A percentile compares a stretch with the other conserved stretches of the same genome.
These are phyloP conservation scores for Acer campestre DNA, from an alignment of 345 rosid genomes.

Conservation along the genomic window DNA sequence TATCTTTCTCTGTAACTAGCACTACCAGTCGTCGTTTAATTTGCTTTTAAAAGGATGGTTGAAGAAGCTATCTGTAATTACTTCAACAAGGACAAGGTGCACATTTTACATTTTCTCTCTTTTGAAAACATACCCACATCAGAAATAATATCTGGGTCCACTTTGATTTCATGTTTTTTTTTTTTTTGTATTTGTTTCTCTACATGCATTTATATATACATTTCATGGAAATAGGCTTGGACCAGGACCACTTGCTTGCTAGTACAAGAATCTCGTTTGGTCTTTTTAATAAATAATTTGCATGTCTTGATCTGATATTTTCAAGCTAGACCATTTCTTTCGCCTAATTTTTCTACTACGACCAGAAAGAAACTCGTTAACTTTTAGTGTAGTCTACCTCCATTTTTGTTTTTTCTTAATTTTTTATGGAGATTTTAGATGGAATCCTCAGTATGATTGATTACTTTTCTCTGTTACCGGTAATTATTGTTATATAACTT, in stretches of 20 bases:
- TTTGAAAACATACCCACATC: too few relatives aligned
- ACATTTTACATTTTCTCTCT: background rate
- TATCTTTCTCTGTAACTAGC: background rate
- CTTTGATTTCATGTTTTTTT: background rate
- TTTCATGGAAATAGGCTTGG: conserved; percentile 4
- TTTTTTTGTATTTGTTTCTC: background rate
- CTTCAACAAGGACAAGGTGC: conserved; percentile 20
- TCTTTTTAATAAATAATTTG: background rate
- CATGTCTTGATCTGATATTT: conserved; percentile 8
- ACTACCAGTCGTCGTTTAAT: background rate
- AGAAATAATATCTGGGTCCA: background rate
- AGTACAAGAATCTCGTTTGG: background rate
- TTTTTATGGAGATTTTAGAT: conserved; percentile 35
- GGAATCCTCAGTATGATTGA: conserved; percentile 26
- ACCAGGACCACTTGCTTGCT: conserved; percentile 12
- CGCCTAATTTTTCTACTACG: conserved; percentile 31
- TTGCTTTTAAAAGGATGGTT: background rate
- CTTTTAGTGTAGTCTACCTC: background rate
- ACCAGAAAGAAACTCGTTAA: conserved; percentile 1
- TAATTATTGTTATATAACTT: background rate
- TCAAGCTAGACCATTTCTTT: conserved; percentile 28
- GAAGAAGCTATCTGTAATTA: conserved; percentile 1
- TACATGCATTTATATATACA: background rate
- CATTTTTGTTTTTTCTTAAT: background rate
- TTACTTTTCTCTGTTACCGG: background rate